Percentiles rank a stretch among this genome's conserved stretches.
Conservation (phyloP, 164 flowering plant genomes). For the Tinospora cordifolia region DNA sequence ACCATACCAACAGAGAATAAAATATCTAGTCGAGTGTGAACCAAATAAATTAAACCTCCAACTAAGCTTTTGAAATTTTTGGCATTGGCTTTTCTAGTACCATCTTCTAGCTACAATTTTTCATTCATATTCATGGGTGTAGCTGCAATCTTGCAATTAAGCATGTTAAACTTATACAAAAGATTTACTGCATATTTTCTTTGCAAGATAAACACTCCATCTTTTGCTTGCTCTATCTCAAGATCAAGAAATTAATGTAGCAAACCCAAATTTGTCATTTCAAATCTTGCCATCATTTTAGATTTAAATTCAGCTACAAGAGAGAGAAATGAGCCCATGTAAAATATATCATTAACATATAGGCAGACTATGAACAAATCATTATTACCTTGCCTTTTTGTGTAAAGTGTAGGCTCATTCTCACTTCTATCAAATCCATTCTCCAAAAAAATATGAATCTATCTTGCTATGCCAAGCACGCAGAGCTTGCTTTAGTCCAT, state of each 20-base stretch:
- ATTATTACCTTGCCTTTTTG: background rate
- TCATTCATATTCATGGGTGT: background rate
- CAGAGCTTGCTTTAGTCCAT: conserved; percentile 14
- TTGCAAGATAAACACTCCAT: conserved; percentile 12
- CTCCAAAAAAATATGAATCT: background rate
- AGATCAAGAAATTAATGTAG: conserved; percentile 15
- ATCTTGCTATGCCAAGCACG: conserved; percentile 9
- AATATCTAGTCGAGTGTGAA: conserved; percentile 13
- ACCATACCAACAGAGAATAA: conserved; percentile 6
- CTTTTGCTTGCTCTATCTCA: background rate
- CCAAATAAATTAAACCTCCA: conserved; percentile 11
- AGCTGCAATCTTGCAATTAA: background rate
- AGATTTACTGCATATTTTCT: conserved; percentile 9
- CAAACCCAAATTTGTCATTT: conserved; percentile 15
- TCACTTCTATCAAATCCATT: conserved; percentile 4
- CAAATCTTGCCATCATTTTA: conserved; percentile 12
- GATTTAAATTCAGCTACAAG: conserved; percentile 13
- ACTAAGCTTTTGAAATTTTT: conserved; percentile 14
- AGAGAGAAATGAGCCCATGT: background rate
- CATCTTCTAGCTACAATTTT: background rate
- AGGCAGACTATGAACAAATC: conserved; percentile 6
- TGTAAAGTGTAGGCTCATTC: conserved; percentile 7
- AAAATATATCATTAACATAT: conserved; percentile 7
- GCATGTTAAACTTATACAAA: conserved; percentile 6
- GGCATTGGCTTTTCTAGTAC: background rate